Percentiles rank a stretch among this genome's conserved stretches.
These are phyloP conservation scores for Colletotrichum sp. DNA, from an alignment of 2,329 filamentous ascomycete genomes.

Conservation along the genomic window DNA sequence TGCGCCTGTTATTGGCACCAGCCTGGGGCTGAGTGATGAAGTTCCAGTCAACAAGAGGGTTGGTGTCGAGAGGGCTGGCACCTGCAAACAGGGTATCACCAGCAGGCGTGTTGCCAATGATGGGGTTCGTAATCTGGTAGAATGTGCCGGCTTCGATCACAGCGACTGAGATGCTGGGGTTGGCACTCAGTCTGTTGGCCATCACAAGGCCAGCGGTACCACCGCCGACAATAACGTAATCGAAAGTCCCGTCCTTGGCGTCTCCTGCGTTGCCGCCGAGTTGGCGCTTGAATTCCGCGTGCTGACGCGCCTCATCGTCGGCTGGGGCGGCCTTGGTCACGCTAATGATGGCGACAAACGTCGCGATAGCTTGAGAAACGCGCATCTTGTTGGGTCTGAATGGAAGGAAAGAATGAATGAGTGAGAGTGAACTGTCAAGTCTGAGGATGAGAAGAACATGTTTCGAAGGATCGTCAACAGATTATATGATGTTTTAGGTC, in stretches of 20 bases:
- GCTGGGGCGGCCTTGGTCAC: background rate
- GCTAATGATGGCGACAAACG: background rate
- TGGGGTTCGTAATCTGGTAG: constrained; percentile 33
- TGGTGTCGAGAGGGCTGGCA: constrained; percentile 9
- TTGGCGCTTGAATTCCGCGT: constrained; percentile 10
- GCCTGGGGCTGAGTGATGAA: constrained; percentile 28
- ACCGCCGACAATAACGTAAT: constrained; percentile 38
- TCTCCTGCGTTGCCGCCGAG: constrained; percentile 9
- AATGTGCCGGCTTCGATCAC: constrained; percentile 42
- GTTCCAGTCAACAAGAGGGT: constrained; percentile 34
- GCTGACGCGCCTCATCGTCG: background rate
- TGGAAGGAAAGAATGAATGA: background rate
- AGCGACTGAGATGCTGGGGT: constrained; percentile 32
- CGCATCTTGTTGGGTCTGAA: background rate
- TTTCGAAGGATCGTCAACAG: background rate
- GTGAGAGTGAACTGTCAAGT: background rate
- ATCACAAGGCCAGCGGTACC: constrained; percentile 41
- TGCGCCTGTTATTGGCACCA: constrained; percentile 26
- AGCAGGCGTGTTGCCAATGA: constrained; percentile 27
- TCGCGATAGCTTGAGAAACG: background rate
- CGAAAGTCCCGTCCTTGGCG: constrained; percentile 15
- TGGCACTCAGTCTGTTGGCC: constrained; percentile 34
- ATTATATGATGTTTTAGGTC: background rate
- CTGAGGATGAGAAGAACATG: background rate
- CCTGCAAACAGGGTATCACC: background rate